Percentiles rank a stretch among this genome's conserved stretches.
phyloP scores from a whole-genome alignment of 2,329 filamentous ascomycete species.

The Didymella pomorum region DNA sequence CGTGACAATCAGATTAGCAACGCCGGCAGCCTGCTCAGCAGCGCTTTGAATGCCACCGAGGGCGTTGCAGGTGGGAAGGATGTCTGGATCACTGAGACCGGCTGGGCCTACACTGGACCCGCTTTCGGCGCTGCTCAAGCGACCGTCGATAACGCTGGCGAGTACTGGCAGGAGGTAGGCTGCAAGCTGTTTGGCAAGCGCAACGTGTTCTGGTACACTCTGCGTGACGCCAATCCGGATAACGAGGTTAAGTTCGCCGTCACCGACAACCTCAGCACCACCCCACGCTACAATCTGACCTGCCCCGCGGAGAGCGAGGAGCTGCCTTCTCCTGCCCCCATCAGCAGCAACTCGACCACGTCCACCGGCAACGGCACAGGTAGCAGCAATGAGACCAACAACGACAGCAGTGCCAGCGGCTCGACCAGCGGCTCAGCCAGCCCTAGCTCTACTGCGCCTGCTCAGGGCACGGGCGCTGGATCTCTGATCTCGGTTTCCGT shows the following conservation, averaged over 20 bases:
- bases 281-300: conserved; percentile 62
- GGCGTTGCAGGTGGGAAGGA: conserved; percentile 42
- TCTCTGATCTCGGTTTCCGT: conserved; percentile 27
- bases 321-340: conserved; percentile 24
- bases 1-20: conserved; percentile 48
- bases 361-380: conserved; percentile 22
- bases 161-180: conserved; percentile 47
- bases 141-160: conserved; percentile 40
- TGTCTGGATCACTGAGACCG: conserved; percentile 52
- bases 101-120: conserved; percentile 47
- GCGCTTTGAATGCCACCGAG: conserved; percentile 41
- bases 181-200: conserved; percentile 45
- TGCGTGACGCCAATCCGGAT: conserved; percentile 59
- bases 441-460: conserved; percentile 6
- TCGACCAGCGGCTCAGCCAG: conserved; percentile 11
- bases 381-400: conserved; percentile 21
- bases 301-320: conserved; percentile 51
- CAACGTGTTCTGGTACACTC: conserved; percentile 50
- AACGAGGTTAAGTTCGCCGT: conserved; percentile 67
- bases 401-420: conserved; percentile 4
- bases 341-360: conserved; percentile 27
- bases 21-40: conserved; percentile 51
- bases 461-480: conserved; percentile 19
- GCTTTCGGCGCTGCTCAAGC: conserved; percentile 40
- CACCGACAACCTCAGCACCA: conserved; percentile 62